phyloP scores from a whole-genome alignment of 805 yeast genomes.

The Zygosaccharomyces rouxii region DNA sequence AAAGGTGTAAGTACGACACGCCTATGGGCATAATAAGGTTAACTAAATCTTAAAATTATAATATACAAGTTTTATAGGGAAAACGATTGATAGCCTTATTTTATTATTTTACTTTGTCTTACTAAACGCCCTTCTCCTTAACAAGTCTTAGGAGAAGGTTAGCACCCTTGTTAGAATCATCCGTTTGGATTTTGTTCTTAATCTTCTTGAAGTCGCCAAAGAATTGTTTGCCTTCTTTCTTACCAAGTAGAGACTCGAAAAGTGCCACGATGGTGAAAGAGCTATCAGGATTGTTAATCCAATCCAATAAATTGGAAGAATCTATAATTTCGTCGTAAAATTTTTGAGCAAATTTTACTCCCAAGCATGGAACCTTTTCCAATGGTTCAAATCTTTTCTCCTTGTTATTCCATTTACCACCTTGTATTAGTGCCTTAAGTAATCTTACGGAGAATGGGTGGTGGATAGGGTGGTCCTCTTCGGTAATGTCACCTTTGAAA shows the following conservation, averaged over 20 bases:
- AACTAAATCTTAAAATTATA: neutral
- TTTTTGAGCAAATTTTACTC: slow-evolving; percentile 55
- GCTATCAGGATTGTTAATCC: slow-evolving; percentile 68
- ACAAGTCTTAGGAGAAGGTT: slow-evolving; percentile 43
- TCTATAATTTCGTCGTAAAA: slow-evolving; percentile 52
- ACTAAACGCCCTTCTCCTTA: slow-evolving; percentile 10
- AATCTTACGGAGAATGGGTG: slow-evolving; percentile 72
- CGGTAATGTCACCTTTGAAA: slow-evolving; percentile 62
- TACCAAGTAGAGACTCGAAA: slow-evolving; percentile 57
- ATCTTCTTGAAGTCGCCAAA: slow-evolving; percentile 49
- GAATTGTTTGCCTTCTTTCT: slow-evolving; percentile 45
- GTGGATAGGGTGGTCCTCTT: slow-evolving; percentile 62
- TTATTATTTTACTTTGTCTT: neutral
- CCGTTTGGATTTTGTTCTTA: slow-evolving; percentile 42
- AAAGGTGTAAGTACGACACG: neutral
- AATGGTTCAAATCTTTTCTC: slow-evolving; percentile 46
- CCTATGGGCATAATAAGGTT: neutral
- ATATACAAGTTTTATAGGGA: neutral
- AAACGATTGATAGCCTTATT: neutral
- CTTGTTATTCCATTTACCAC: slow-evolving; percentile 75
- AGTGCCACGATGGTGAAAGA: slow-evolving; percentile 79
- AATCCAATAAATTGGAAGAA: slow-evolving; percentile 47
- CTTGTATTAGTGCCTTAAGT: slow-evolving; percentile 72
- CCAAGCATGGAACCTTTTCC: slow-evolving; percentile 45
- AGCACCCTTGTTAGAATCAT: slow-evolving; percentile 63